These are phyloP conservation scores for Neopestalotiopsis clavispora DNA, from an alignment of 2,329 filamentous ascomycete species.

Conservation along the genomic window DNA sequence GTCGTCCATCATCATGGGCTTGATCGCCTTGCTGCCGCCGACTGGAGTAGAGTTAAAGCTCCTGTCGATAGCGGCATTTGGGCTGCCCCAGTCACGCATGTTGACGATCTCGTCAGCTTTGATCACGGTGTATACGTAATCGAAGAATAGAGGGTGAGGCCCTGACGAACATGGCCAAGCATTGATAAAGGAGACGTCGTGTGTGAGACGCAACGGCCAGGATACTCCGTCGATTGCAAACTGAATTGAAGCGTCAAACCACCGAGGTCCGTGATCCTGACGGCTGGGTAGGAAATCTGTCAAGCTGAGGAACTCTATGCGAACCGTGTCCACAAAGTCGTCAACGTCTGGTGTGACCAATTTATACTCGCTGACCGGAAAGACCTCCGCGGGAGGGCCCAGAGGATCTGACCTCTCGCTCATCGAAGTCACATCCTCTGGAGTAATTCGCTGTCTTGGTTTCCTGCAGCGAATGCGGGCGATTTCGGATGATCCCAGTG, in stretches of 20 bases:
- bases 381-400: slow-evolving; percentile 65
- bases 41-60: slow-evolving; percentile 29
- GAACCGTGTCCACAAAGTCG: slow-evolving; percentile 67
- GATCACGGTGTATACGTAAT: slow-evolving; percentile 66
- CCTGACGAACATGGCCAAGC: slow-evolving; percentile 68
- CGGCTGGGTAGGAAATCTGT: slow-evolving; percentile 44
- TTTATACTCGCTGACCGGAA: slow-evolving; percentile 71
- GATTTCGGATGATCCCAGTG: slow-evolving; percentile 70
- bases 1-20: slow-evolving; percentile 33
- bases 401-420: slow-evolving; percentile 70
- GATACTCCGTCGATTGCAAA: slow-evolving; percentile 68
- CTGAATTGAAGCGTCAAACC: slow-evolving; percentile 65
- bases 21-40: slow-evolving; percentile 26
- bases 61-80: slow-evolving; percentile 26
- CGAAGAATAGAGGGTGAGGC: slow-evolving; percentile 74
- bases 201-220: slow-evolving; percentile 66
- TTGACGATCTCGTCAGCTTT: slow-evolving; percentile 69
- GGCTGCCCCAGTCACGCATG: slow-evolving; percentile 68
- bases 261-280: slow-evolving; percentile 41
- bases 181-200: slow-evolving; percentile 69
- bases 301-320: slow-evolving; percentile 71
- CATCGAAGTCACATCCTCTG: slow-evolving; percentile 69
- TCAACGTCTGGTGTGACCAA: slow-evolving; percentile 62
- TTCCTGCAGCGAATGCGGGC: slow-evolving; percentile 68
- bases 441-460: slow-evolving; percentile 59